Conservation (phyloP, 257 asterid genomes). For the Ophiorrhiza pumila region DNA sequence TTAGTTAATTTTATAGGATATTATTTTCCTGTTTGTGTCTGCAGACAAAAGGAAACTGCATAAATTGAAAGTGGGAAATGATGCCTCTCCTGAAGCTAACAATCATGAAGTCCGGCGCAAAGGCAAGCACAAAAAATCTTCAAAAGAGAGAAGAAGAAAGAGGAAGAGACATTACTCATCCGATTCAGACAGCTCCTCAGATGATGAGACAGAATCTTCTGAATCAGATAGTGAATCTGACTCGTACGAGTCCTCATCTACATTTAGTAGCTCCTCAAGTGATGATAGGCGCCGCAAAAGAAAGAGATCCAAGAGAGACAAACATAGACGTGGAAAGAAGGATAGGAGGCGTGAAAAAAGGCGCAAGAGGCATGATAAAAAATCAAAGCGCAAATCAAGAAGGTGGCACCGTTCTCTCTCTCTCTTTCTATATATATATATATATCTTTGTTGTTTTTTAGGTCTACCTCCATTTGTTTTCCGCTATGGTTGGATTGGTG, state of each 20-base stretch:
- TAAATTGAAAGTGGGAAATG: slow-evolving; percentile 37
- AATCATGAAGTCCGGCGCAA: slow-evolving; percentile 48
- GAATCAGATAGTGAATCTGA: slow-evolving; percentile 86
- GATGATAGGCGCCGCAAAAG: slow-evolving; percentile 77
- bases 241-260: slow-evolving; percentile 55
- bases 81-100: slow-evolving; percentile 33
- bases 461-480: not conserved
- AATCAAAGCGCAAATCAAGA: slow-evolving; percentile 66
- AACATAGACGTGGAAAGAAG: slow-evolving; percentile 62
- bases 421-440: not conserved
- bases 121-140: slow-evolving; percentile 77
- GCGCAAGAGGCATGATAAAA: slow-evolving; percentile 75
- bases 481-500: not conserved
- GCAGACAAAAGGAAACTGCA: slow-evolving; percentile 48
- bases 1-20: not conserved
- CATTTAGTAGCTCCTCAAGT: slow-evolving; percentile 79
- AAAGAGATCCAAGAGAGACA: slow-evolving; percentile 79
- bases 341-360: slow-evolving; percentile 72
- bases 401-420: slow-evolving; percentile 40
- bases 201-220: slow-evolving; percentile 66
- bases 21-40: slow-evolving; percentile 20
- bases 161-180: slow-evolving; percentile 74
- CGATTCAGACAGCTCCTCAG: slow-evolving; percentile 82
- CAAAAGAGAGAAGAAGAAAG: slow-evolving; percentile 63
- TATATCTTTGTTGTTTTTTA: not conserved